phyloP scores from a whole-genome alignment of 2,329 filamentous ascomycete species.

The Penicillium sp. region DNA sequence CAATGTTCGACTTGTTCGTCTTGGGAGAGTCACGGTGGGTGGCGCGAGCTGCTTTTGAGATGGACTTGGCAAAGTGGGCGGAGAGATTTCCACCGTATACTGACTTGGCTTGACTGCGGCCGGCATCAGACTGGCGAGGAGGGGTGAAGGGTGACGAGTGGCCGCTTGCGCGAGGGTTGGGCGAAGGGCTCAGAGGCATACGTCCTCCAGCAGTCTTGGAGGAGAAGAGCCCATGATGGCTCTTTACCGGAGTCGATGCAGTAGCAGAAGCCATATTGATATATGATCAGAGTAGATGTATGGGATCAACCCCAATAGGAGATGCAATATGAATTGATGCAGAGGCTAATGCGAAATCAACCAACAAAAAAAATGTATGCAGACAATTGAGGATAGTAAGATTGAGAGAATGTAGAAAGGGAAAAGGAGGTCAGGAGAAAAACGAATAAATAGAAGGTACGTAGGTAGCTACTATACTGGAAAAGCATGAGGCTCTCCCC shows the following conservation, averaged over 20 bases:
- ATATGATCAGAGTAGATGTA: conserved; percentile 19
- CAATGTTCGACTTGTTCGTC: conserved; percentile 97
- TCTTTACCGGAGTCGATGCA: conserved; percentile 90
- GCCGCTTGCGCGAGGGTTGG: conserved; percentile 57
- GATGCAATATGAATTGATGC: conserved; percentile 31
- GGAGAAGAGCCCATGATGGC: conserved; percentile 88
- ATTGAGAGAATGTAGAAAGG: conserved; percentile 14
- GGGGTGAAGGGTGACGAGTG: conserved; percentile 76
- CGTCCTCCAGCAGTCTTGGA: conserved; percentile 90
- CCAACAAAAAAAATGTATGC: conserved; percentile 19
- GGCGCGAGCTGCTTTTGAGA: conserved; percentile 44
- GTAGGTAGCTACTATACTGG: conserved; percentile 8
- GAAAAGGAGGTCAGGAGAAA: conserved; percentile 23
- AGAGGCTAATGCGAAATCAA: conserved; percentile 25
- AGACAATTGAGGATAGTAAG: conserved; percentile 25
- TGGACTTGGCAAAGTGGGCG: conserved; percentile 69
- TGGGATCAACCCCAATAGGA: conserved; percentile 18
- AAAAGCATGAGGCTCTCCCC: conserved; percentile 29
- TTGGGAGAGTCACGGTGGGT: conserved; percentile 85
- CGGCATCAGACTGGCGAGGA: conserved; percentile 56
- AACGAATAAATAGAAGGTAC: conserved; percentile 37
- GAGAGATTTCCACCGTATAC: conserved; percentile 78
- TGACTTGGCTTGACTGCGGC: conserved; percentile 61
- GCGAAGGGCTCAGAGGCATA: conserved; percentile 91
- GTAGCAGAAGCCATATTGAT: conserved; percentile 73